Evolutionary conservation across 176 grass and related monocot genomes (phyloP), one percentile per base, ranked within the genome.

Genomic region (Bonia amplexicaulis): DNA sequence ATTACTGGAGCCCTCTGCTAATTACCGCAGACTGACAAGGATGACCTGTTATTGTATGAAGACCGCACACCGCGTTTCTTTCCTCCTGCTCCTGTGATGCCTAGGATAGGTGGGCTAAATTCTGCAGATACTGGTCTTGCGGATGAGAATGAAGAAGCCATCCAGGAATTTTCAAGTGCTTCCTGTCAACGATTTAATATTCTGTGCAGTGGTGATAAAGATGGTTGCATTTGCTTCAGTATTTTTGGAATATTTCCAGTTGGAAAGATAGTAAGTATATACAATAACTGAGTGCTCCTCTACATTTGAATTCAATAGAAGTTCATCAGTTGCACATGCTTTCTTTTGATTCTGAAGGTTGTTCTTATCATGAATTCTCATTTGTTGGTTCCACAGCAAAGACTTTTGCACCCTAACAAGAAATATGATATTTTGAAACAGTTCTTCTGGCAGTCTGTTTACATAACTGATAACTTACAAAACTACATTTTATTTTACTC

Each of bases 161-260:
- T 90, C 87, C 91, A 87, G 57, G 77, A 91, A 76, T 90, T 95
- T 85, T 93, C 83, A 74, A 90, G 80, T 73, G 75, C 93, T 91
- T 89, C 91, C 7, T 90, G 89, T 82, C 96, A 95, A 81, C 85
- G 69, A 29, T 98, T 98, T 95, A 98, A 93, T 76, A 89, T 98
- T 57, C 85, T 98, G 55, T 95, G 89, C 80, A 95, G 91, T 66
- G 88, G 96, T 16, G 93, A 91, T 49, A 86, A 91, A 79, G 93
- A 90, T 92, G 96, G 96, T 22, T 95, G 71, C 86, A 92, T 98
- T 88, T 98, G 91, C 89, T 98, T 98, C 89, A 92, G 87, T 91
- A 93, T 98, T 82, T 98, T 98, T 85, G 96, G 93, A 89, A 98
- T 98, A 87, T 95, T 98, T 79, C 96, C 89, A 59, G 79, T 98